Evolutionary conservation across 768 basidiomycete genomes (phyloP), one percentile per base, ranked within the genome.

Genomic region (Harrya chromipes): DNA sequence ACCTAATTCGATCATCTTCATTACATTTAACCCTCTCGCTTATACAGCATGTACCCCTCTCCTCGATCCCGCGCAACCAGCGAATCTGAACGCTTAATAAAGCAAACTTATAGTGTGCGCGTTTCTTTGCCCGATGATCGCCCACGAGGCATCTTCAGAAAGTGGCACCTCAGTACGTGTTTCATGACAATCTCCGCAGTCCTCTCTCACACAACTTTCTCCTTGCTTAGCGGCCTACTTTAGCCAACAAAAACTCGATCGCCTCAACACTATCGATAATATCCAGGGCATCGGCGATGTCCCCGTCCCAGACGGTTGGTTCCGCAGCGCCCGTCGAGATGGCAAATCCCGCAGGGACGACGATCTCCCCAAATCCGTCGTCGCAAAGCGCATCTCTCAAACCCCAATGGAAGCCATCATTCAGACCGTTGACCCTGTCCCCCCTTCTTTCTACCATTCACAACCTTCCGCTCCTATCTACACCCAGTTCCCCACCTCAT

Each of bases 291-390:
- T 90, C 52, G 82, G 83, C 36, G 81, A 85, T 64, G 69, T 83
- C 17, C 65, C 67, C 38, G 84, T 90, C 16, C 89, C 88, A 36
- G 84, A 86, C 29, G 86, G 85, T 16, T 83, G 83, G 76, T 91
- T 90, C 70, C 79, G 78, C 61, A 87, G 85, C 66, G 87, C 89
- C 40, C 83, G 88, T 42, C 75, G 83, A 46, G 82, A 79, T 54
- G 87, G 87, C 44, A 67, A 70, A 60, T 66, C 69, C 46, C 68
- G 68, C 26, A 64, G 60, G 62, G 74, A 56, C 38, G 72, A 57
- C 31, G 69, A 70, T 69, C 72, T 59, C 67, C 77, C 64, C 69
- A 80, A 55, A 75, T 81, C 60, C 70, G 75, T 70, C 73, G 77
- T 71, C 52, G 56, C 67, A 65, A 58, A 72, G 64, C 50, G 64